Evolutionary conservation across 192 early-diverging fungal genomes (phyloP), one percentile per base, ranked within the genome.

Genomic region (Podila horticola): DNA sequence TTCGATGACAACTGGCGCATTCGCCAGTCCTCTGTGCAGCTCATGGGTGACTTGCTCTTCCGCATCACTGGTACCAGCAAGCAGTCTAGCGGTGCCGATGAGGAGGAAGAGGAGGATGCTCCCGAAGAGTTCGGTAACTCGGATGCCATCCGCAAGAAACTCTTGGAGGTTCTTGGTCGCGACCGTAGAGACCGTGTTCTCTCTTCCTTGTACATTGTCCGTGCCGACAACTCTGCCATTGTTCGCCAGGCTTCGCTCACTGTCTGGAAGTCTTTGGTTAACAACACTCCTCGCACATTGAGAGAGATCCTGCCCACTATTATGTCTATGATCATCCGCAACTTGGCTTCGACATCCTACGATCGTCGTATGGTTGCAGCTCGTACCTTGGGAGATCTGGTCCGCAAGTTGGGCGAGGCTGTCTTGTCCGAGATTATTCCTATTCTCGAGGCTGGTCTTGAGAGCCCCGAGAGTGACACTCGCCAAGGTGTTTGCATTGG

Each of bases 1-100:
- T 95, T 96, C 50, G 91, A 98, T 77, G 93, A 90, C 52, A 93
- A 94, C 82, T 99, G 97, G 97, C 93, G 97, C 64, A 99, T 99
- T 83, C 93, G 98, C 19, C 94, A 95, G 67, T 95, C 93, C 48
- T 96, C 95, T 30, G 90, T 98, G 4, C 96, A 98, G 84, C 87
- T 99, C 51, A 91, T 99, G 75, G 97, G 97, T 41, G 97, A 99
- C 83, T 85, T 99, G 30, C 82, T 99, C 36, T 96, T 94, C 86
- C 88, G 95, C 38, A 94, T 99, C 68, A 93, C 96, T 13, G 97
- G 97, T 31, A 89, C 95, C 58, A 90, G 83, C 73, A 88, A 88
- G 67, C 75, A 79, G 59, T 55, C 75, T 6, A 68, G 75, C 55
- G 34, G 31, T 15, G 74, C 62, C 33, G 92, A 92, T 57, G 89